Base-by-base conservation (phyloP, 257 asterid species). In the Mitragyna speciosa region DNA sequence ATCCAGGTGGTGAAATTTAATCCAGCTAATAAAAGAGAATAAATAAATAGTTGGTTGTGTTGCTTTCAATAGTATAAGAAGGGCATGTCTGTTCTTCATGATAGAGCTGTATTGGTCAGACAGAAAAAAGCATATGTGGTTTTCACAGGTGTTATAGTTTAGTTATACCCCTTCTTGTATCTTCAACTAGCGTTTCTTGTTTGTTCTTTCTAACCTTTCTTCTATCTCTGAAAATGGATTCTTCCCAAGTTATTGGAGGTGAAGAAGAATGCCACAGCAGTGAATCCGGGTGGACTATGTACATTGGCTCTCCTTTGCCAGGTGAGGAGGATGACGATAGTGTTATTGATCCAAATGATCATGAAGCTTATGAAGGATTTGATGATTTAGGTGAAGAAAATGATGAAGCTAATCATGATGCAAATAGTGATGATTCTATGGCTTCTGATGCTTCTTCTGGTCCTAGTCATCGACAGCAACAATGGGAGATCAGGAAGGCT, bases 251-350 rank as follows among this genome's bases (percentile, higher is more conserved):
- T 19, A 64, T 61, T 81, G 84, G 83, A 73, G 85, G 64, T 39
- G 87, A 56, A 28, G 90, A 87, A 77, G 90, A 84, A 67, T 87
- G 90, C 73, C 85, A 87, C 76, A 87, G 90, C 80, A 77, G 86
- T 80, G 90, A 87, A 83, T 87, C 90, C 31, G 90, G 90, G 12
- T 87, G 90, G 90, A 87, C 90, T 47, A 87, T 87, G 90, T 87
- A 87, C 79, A 87, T 87, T 74, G 90, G 88, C n/a, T 84, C 88
- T 14, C 80, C 90, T 48, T 14, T 31, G 16, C 68, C 75, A 6
- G 81, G 70, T 12, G 51, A 28, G 0, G 83, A 72, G 24, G 87
- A 58, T 10, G 65, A 79, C 59, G 75, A 70, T n/a, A n/a, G n/a
- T n/a, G n/a, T n/a, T 39, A 65, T 54, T 79, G 41, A 36, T 47